Percentiles rank a stretch among this genome's conserved stretches.
phyloP scores from a whole-genome alignment of 1,284 basidiomycete species.

The Microbotryum violaceum region DNA sequence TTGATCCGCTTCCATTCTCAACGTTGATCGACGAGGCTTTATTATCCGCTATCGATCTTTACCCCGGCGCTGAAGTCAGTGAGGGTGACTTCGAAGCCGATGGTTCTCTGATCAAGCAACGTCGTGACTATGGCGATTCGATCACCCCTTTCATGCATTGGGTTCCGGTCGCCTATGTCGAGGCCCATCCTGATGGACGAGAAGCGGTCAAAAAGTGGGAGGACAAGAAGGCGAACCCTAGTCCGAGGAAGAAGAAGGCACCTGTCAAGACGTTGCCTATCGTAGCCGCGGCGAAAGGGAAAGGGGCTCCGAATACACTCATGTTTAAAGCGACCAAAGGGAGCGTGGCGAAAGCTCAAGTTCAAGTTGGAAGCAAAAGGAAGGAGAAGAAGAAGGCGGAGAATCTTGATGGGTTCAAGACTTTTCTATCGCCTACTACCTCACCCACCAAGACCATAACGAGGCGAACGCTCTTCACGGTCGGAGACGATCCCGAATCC shows the following conservation, averaged over 20 bases:
- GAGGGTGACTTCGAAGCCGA: not conserved
- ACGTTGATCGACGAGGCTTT: not conserved
- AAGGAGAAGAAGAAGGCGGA: too few species aligned
- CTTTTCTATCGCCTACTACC: too few species aligned
- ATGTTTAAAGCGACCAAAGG: too few species aligned
- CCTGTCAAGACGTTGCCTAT: too few species aligned
- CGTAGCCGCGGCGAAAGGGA: too few species aligned
- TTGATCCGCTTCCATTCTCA: conserved; percentile 5
- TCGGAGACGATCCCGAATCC: too few species aligned
- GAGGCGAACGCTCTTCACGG: too few species aligned
- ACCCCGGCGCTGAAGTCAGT: not conserved
- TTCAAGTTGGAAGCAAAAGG: too few species aligned
- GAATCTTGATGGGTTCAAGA: too few species aligned
- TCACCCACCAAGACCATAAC: too few species aligned
- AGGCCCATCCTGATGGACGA: not conserved
- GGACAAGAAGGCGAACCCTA: not conserved
- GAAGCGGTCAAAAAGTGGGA: not conserved
- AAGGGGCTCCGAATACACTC: too few species aligned
- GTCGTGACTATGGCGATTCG: not conserved
- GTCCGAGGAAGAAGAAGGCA: not conserved
- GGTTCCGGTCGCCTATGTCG: conserved; percentile 8
- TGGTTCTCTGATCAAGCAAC: not conserved
- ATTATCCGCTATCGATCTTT: conserved; percentile 11
- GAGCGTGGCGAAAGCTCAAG: too few species aligned
- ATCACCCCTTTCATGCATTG: conserved; percentile 10